Base-by-base conservation (phyloP, 2,329 filamentous ascomycete genomes). In the Fusarium multiceps region DNA sequence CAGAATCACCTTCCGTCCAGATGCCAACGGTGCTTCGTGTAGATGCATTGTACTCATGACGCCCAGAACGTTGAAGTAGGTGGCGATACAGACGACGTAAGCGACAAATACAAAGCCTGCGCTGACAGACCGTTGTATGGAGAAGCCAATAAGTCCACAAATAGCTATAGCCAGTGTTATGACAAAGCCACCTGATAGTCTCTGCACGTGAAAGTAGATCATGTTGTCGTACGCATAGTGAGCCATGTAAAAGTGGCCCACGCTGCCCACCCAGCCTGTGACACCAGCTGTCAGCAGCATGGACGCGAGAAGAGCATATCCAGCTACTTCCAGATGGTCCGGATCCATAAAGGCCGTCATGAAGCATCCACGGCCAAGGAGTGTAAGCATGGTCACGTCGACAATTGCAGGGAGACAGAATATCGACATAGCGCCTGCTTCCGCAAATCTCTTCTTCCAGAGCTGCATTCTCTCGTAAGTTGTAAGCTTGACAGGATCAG, bases 181-280 rank as follows among this genome's bases (percentile, higher is more conserved):
- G 7, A 71, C 49, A 11, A 71, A 70, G 3, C 68, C 68, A 7
- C 68, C 68, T 1, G 68, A 71, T 4, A 71, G 43, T 1, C 68
- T 57, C 42, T 71, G 68, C 1, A 71, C 56, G 21, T 70, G 68
- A 11, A 71, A 71, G 30, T 71, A 70, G 11, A 70, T 56, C 68
- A 71, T 71, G 10, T 67, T 71, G 9, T 71, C 68, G 18, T 71
- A 71, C 4, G 68, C 68, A 23, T 71, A 71, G 20, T 71, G 66
- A 8, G 68, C 66, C 16, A 69, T 55, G 25, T 71, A 71, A 23
- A 50, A 71, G 21, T 70, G 58, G 14, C 68, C 68, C 13, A 55
- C 60, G 27, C 68, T 70, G 3, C 68, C 68, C 1, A 71, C 68
- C 68, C 68, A 71, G 6, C 68, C 68, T 3, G 68, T 71, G 6